A percentile compares a stretch with the other conserved stretches of the same genome.
phyloP scores from a whole-genome alignment of 345 rosid species.

The Brassica carinata region DNA sequence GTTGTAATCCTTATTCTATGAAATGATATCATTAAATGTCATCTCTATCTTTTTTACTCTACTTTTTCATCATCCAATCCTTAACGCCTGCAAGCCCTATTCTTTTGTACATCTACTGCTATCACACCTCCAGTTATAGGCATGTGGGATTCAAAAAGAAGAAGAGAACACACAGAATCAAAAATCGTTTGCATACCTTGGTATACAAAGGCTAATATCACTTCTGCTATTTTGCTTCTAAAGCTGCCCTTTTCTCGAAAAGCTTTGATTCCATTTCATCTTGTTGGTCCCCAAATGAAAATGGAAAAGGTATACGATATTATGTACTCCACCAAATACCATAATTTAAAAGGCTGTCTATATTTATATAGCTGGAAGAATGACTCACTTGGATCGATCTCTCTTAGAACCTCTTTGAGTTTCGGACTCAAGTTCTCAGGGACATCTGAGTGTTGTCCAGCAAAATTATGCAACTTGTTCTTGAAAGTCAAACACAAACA shows the following conservation, averaged over 20 bases:
- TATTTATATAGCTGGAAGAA: background rate
- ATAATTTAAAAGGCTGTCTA: too few species aligned
- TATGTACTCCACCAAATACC: background rate
- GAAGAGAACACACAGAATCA: background rate
- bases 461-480: background rate
- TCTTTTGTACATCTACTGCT: background rate
- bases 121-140: background rate
- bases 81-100: background rate
- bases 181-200: background rate
- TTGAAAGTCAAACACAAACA: background rate
- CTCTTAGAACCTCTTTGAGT: background rate
- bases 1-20: constrained; percentile 30
- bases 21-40: background rate
- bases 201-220: background rate
- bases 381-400: background rate
- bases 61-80: background rate
- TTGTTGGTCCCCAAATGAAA: background rate
- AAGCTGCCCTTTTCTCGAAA: background rate
- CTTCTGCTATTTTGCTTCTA: background rate
- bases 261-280: background rate
- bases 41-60: background rate
- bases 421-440: background rate
- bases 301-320: background rate
- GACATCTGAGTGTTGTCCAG: background rate
- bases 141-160: background rate